Evolutionary conservation across 805 yeast genomes (phyloP).

Genomic region (Wickerhamiella spandovensis): DNA sequence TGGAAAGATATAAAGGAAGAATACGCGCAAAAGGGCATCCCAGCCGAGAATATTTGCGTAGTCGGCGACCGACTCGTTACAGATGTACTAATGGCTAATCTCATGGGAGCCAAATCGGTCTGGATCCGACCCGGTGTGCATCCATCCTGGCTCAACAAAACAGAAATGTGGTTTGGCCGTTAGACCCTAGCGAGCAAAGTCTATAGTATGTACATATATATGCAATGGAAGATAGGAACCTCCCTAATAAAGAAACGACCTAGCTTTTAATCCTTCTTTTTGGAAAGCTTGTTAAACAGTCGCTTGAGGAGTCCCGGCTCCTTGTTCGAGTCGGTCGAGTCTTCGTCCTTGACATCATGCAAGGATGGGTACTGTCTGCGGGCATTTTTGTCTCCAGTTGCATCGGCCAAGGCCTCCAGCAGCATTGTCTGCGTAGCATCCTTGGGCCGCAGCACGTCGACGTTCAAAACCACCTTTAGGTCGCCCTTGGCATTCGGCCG

Average conservation of each 20-base stretch:
- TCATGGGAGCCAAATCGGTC: conserved; percentile 75
- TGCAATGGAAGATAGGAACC: neutral
- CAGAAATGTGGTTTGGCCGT: conserved; percentile 12
- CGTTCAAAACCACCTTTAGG: conserved; percentile 58
- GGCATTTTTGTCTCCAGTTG: conserved; percentile 69
- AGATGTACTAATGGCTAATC: conserved; percentile 85
- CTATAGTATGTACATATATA: conserved; percentile 2
- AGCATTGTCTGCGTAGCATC: conserved; percentile 78
- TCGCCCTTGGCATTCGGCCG: conserved; percentile 57
- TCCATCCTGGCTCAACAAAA: conserved; percentile 12
- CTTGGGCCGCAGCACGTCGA: conserved; percentile 59
- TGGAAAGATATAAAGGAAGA: conserved; percentile 50
- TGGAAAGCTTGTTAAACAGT: conserved; percentile 22
- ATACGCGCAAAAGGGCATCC: conserved; percentile 37
- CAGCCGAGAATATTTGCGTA: conserved; percentile 53
- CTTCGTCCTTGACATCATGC: conserved; percentile 17
- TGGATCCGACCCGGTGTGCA: conserved; percentile 76
- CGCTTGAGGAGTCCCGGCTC: conserved; percentile 24
- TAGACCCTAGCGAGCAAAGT: neutral
- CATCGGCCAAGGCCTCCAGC: conserved; percentile 89
- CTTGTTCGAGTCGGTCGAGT: neutral
- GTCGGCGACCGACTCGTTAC: conserved; percentile 88
- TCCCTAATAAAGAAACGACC: neutral
- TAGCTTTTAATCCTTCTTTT: conserved; percentile 15
- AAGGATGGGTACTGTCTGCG: conserved; percentile 39